Percentiles rank a stretch among this genome's conserved stretches.
phyloP scores from a whole-genome alignment of 371 early-diverging fungal species.

The Mucor racemosus region DNA sequence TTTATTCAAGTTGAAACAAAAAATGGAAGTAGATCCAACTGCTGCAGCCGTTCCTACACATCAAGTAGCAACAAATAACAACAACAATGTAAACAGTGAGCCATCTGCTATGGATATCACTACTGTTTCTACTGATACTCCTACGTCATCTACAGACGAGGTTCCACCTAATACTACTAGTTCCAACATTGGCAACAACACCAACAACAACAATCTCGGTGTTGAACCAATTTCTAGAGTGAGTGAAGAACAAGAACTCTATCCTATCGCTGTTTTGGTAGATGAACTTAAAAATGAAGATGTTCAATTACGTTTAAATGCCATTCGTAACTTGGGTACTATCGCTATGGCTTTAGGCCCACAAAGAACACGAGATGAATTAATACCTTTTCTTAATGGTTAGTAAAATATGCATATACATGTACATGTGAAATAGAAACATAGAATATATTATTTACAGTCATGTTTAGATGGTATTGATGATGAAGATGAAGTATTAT shows the following conservation, averaged over 20 bases:
- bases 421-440: background rate
- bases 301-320: slow-evolving; percentile 89
- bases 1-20: background rate
- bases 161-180: background rate
- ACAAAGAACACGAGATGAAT: slow-evolving; percentile 94
- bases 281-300: slow-evolving; percentile 99
- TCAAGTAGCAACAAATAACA: background rate
- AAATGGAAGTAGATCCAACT: slow-evolving; percentile 2
- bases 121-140: background rate
- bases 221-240: slow-evolving; percentile 5
- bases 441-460: background rate
- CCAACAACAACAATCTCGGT: slow-evolving; percentile 7
- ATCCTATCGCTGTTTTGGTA: slow-evolving; percentile 93
- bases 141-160: slow-evolving; percentile 2
- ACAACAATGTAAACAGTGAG: background rate
- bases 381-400: slow-evolving; percentile 97
- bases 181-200: background rate
- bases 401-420: slow-evolving; percentile 14
- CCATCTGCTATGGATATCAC: slow-evolving; percentile 3
- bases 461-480: slow-evolving; percentile 87
- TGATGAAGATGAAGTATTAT: slow-evolving; percentile 97
- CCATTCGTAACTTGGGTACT: slow-evolving; percentile 90
- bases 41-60: background rate
- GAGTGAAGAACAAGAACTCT: slow-evolving; percentile 58
- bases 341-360: slow-evolving; percentile 97